Evolutionary conservation across 1,284 basidiomycete species (phyloP).

Genomic region (Caloboletus inedulis): DNA sequence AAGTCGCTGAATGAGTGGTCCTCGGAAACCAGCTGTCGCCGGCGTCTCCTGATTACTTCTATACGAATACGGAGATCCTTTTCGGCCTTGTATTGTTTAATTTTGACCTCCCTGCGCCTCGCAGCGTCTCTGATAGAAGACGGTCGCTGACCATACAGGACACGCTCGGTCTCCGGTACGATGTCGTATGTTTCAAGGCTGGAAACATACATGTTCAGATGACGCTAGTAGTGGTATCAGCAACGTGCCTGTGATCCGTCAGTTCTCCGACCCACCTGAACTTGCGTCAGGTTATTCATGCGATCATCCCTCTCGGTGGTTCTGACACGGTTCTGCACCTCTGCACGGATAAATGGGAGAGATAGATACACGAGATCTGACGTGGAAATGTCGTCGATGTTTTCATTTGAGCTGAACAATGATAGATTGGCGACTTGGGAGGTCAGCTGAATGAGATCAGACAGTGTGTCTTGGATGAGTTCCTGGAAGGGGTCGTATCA

Average conservation of each 20-base stretch:
- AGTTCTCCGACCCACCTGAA: slow-evolving; percentile 51
- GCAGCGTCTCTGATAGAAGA: slow-evolving; percentile 59
- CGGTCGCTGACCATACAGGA: slow-evolving; percentile 47
- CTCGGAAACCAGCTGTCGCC: slow-evolving; percentile 37
- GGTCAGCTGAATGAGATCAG: slow-evolving; percentile 51
- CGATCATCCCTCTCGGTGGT: slow-evolving; percentile 60
- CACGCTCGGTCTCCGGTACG: slow-evolving; percentile 60
- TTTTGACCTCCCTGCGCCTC: slow-evolving; percentile 78
- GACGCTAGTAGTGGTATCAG: slow-evolving; percentile 42
- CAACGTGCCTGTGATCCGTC: slow-evolving; percentile 16
- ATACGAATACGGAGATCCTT: slow-evolving; percentile 73
- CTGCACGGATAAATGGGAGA: slow-evolving; percentile 69
- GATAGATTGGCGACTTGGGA: slow-evolving; percentile 56
- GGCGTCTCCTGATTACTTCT: slow-evolving; percentile 55
- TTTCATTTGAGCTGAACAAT: slow-evolving; percentile 86
- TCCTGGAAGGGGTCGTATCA: slow-evolving; percentile 41
- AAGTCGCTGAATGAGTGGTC: slow-evolving; percentile 48
- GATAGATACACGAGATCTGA: slow-evolving; percentile 77
- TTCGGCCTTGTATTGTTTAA: slow-evolving; percentile 82
- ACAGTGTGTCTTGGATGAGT: slow-evolving; percentile 51
- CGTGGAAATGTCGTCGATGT: slow-evolving; percentile 81
- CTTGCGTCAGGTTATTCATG: slow-evolving; percentile 50
- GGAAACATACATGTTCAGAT: slow-evolving; percentile 55
- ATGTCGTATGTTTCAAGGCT: slow-evolving; percentile 69
- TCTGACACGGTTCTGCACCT: slow-evolving; percentile 68